phyloP scores from a whole-genome alignment of 225 moss, liverwort and hornwort genomes.

The Rhytidiadelphus loreus region DNA sequence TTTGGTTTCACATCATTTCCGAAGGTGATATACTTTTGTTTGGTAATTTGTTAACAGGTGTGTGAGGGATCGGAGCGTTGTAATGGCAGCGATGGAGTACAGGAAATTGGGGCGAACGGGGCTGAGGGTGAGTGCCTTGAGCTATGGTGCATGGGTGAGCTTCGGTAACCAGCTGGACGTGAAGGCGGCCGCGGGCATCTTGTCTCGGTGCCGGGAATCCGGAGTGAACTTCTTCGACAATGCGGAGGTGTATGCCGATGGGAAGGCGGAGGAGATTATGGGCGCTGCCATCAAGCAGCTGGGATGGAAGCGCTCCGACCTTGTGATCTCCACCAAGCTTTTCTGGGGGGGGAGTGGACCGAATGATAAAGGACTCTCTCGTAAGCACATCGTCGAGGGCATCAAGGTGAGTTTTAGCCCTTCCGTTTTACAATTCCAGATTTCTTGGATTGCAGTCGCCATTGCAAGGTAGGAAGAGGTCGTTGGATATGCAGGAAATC shows the following conservation, averaged over 20 bases:
- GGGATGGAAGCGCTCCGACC: conserved; percentile 88
- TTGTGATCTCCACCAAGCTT: conserved; percentile 90
- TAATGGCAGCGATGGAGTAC: conserved; percentile 59
- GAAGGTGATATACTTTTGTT: neutral
- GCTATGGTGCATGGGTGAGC: conserved; percentile 93
- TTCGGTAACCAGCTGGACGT: conserved; percentile 90
- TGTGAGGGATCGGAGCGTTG: neutral
- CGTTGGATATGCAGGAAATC: neutral
- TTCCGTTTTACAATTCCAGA: neutral
- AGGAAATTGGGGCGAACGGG: conserved; percentile 76
- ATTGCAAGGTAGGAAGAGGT: neutral
- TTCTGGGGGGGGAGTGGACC: conserved; percentile 89
- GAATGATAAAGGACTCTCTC: conserved; percentile 82
- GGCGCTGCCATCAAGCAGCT: conserved; percentile 70
- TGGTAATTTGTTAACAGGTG: neutral
- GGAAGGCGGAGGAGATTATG: conserved; percentile 92
- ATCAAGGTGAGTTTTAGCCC: conserved; percentile 12
- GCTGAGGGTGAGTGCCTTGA: conserved; percentile 61
- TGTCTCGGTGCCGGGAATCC: conserved; percentile 63
- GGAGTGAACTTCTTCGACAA: conserved; percentile 98
- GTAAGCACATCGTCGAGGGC: conserved; percentile 89
- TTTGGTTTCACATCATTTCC: neutral
- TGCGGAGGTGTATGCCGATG: conserved; percentile 84
- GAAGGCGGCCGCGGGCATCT: conserved; percentile 55
- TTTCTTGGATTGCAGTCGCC: neutral